These are phyloP conservation scores for Gastrodia elata DNA, from an alignment of 106 monocot species.

Conservation along the genomic window DNA sequence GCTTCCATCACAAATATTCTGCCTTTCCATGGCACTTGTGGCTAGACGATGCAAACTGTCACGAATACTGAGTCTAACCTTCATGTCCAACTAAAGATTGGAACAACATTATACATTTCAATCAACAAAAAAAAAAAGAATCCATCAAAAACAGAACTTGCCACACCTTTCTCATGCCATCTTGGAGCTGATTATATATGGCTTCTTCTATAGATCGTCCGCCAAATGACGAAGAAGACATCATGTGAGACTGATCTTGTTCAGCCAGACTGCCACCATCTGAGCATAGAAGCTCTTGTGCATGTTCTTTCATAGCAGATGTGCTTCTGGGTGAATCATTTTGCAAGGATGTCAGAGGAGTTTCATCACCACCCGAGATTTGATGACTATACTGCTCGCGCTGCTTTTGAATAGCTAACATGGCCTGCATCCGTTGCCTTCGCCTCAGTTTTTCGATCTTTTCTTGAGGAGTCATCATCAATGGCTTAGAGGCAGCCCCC, in stretches of 20 bases:
- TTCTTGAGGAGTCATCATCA: conserved; percentile 84
- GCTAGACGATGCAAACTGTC: conserved; percentile 71
- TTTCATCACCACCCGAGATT: conserved; percentile 25
- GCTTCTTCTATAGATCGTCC: conserved; percentile 46
- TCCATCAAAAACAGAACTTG: background rate
- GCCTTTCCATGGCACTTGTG: conserved; percentile 52
- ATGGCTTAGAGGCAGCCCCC: conserved; percentile 19
- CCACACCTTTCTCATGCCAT: conserved; percentile 62
- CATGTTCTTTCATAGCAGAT: conserved; percentile 22
- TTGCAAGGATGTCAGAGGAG: conserved; percentile 22
- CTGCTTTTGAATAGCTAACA: conserved; percentile 91
- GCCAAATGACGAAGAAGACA: conserved; percentile 24
- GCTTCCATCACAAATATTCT: conserved; percentile 37
- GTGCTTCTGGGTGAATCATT: conserved; percentile 23
- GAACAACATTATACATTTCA: background rate
- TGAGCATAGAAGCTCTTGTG: conserved; percentile 25
- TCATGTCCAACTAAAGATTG: conserved; percentile 56
- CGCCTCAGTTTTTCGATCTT: conserved; percentile 88
- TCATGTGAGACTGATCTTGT: conserved; percentile 33
- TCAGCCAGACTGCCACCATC: conserved; percentile 27
- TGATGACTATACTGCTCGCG: conserved; percentile 61
- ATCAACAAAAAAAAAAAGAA: background rate
- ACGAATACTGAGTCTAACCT: conserved; percentile 44
- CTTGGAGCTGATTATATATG: conserved; percentile 65
- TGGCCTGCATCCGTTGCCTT: conserved; percentile 80